phyloP scores from a whole-genome alignment of 2,329 filamentous ascomycete genomes.

The Gaeumannomyces sp. region DNA sequence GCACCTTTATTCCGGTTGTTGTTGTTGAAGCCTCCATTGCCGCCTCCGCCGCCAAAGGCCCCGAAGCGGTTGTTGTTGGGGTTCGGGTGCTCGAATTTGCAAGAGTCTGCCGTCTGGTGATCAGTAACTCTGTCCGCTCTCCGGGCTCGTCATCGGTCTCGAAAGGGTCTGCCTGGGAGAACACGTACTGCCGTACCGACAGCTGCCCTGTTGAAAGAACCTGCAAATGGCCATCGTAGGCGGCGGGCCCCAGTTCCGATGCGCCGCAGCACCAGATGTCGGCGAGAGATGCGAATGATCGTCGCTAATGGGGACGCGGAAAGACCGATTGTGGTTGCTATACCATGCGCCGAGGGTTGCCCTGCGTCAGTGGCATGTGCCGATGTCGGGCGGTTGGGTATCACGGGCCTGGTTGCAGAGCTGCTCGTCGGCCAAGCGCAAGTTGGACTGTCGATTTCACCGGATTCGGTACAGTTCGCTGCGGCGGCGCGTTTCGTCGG shows the following conservation, averaged over 20 bases:
- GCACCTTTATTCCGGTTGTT: background rate
- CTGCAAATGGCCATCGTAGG: slow-evolving; percentile 32
- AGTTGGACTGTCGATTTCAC: background rate
- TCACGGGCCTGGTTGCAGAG: background rate
- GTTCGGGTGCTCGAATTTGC: slow-evolving; percentile 47
- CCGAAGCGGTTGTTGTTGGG: slow-evolving; percentile 51
- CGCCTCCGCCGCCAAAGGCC: slow-evolving; percentile 25
- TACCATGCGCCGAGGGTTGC: background rate
- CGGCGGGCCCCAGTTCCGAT: background rate
- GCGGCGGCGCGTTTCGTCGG: background rate
- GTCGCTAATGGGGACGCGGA: background rate
- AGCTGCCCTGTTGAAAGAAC: slow-evolving; percentile 45
- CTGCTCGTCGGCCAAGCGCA: background rate
- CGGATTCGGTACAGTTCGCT: background rate
- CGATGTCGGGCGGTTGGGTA: background rate
- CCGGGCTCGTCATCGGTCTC: background rate
- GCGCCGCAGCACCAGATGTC: background rate
- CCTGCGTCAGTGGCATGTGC: background rate
- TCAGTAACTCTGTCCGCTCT: background rate
- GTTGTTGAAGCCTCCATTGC: slow-evolving; percentile 4
- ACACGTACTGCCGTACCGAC: slow-evolving; percentile 44
- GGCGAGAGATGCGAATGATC: background rate
- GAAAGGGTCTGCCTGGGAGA: background rate
- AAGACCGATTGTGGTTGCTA: too few relatives aligned
- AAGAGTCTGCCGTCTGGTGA: slow-evolving; percentile 34